Percentiles rank a stretch among this genome's conserved stretches.
phyloP scores from a whole-genome alignment of 2,329 filamentous ascomycete genomes.

The Periconia sp. region DNA sequence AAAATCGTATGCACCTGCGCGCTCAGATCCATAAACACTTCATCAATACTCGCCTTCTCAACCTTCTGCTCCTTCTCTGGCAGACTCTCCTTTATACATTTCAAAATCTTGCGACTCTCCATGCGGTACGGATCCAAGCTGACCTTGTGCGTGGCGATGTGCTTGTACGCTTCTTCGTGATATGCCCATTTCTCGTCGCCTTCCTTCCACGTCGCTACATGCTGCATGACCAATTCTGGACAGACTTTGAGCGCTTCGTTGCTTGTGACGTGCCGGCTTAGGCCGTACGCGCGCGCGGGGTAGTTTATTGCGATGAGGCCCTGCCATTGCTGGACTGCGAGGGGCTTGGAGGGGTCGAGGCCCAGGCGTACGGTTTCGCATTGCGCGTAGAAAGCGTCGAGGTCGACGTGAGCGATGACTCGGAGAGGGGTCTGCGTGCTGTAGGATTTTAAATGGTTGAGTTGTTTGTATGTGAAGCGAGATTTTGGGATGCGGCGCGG shows the following conservation, averaged over 20 bases:
- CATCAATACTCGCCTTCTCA: constrained; percentile 94
- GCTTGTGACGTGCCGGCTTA: constrained; percentile 79
- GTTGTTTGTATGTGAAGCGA: constrained; percentile 82
- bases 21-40: constrained; percentile 92
- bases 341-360: constrained; percentile 74
- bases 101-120: constrained; percentile 82
- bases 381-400: constrained; percentile 95
- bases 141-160: constrained; percentile 90
- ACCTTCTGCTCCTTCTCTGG: constrained; percentile 71
- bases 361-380: constrained; percentile 91
- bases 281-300: constrained; percentile 79
- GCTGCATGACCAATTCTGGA: constrained; percentile 82
- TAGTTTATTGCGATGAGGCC: constrained; percentile 97
- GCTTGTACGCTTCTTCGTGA: constrained; percentile 76
- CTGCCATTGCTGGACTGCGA: constrained; percentile 96
- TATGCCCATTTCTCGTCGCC: constrained; percentile 94
- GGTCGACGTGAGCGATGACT: constrained; percentile 88
- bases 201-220: constrained; percentile 94
- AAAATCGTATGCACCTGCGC: constrained; percentile 79
- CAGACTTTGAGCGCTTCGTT: constrained; percentile 86
- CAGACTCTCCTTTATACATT: constrained; percentile 75
- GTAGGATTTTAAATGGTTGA: constrained; percentile 75
- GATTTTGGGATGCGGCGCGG: constrained; percentile 59
- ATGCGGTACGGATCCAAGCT: constrained; percentile 90
- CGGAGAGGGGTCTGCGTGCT: constrained; percentile 78